These are phyloP conservation scores for Coemansia sp. DNA, from an alignment of 192 early-diverging fungal genomes.

Conservation along the genomic window DNA sequence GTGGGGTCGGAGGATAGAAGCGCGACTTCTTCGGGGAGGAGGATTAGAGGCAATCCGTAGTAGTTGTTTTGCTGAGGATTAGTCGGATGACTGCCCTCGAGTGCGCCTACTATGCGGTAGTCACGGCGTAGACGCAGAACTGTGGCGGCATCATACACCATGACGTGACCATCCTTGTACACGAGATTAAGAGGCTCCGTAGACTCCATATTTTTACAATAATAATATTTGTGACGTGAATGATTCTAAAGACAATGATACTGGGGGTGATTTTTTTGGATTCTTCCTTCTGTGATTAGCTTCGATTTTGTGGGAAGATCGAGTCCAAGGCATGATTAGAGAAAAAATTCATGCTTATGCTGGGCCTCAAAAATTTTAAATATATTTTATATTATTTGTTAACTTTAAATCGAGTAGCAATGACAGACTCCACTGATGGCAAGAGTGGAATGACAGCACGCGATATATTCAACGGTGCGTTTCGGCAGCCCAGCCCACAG, in stretches of 20 bases:
- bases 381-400: not conserved
- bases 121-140: constrained; percentile 60
- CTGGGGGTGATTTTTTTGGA: not conserved
- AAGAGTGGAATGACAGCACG: constrained; percentile 9
- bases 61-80: constrained; percentile 79
- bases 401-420: not conserved
- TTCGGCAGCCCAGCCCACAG: constrained; percentile 3
- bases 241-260: not conserved
- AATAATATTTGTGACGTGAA: not conserved
- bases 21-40: constrained; percentile 76
- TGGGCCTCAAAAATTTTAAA: not conserved
- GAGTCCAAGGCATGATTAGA: not conserved
- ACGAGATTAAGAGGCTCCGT: constrained; percentile 12
- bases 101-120: constrained; percentile 67
- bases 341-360: not conserved
- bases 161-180: constrained; percentile 18
- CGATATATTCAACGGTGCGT: constrained; percentile 13
- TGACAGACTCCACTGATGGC: not conserved
- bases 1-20: constrained; percentile 45
- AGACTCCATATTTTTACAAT: no score
- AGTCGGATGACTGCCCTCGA: constrained; percentile 70
- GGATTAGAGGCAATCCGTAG: constrained; percentile 70
- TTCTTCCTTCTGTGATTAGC: not conserved
- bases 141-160: constrained; percentile 25
- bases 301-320: constrained; percentile 10